phyloP scores from a whole-genome alignment of 2,329 filamentous ascomycete species.

The Penicillium sp. region DNA sequence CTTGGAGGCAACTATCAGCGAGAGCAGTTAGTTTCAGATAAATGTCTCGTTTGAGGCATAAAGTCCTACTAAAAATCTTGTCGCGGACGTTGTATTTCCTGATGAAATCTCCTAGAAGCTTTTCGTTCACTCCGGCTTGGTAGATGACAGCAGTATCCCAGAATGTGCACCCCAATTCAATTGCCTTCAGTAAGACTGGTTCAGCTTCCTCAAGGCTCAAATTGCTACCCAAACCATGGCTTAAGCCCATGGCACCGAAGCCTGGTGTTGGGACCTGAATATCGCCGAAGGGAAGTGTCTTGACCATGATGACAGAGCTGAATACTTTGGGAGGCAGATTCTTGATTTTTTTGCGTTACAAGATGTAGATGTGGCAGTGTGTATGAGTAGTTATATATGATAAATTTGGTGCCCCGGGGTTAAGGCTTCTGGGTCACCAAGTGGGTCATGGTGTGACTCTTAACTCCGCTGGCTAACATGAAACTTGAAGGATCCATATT shows the following conservation, averaged over 20 bases:
- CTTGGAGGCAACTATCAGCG: slow-evolving; percentile 47
- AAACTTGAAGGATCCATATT: too few relatives aligned
- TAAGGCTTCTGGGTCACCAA: neutral
- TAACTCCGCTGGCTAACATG: neutral
- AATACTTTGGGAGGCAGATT: neutral
- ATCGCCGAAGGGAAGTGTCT: slow-evolving; percentile 42
- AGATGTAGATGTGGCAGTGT: too few relatives aligned
- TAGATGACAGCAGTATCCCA: slow-evolving; percentile 52
- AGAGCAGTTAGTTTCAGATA: neutral
- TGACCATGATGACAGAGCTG: slow-evolving; percentile 34
- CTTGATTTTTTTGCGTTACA: neutral
- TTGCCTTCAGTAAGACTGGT: slow-evolving; percentile 50
- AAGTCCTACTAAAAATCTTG: slow-evolving; percentile 47
- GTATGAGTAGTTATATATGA: neutral
- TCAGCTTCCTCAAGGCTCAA: slow-evolving; percentile 48
- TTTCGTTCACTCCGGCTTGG: slow-evolving; percentile 49
- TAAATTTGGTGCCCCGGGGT: neutral
- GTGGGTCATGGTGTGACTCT: neutral
- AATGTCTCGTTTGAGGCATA: neutral
- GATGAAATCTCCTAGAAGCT: slow-evolving; percentile 52
- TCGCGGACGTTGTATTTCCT: slow-evolving; percentile 51
- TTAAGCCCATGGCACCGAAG: slow-evolving; percentile 53
- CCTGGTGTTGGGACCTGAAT: slow-evolving; percentile 44
- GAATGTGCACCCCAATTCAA: slow-evolving; percentile 49
- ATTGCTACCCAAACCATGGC: slow-evolving; percentile 44